Percentiles rank a stretch among this genome's conserved stretches.
Evolutionary conservation across 2,329 filamentous ascomycete genomes (phyloP).

Genomic region (Esteya vermicola): DNA sequence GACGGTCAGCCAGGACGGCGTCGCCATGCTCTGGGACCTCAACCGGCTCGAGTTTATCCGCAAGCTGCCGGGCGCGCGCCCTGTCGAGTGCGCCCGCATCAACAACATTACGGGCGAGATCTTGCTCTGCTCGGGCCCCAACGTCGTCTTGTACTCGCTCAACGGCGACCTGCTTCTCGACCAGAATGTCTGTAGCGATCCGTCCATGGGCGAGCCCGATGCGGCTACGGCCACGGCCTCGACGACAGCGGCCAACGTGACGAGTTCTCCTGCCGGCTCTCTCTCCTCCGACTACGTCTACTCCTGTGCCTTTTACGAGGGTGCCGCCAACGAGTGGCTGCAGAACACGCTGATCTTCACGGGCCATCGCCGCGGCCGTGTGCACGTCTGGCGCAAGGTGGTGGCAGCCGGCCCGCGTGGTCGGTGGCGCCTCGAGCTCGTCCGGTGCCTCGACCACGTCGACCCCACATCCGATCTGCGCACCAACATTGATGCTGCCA

Average conservation of each 20-base stretch:
- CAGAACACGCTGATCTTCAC: slow-evolving; percentile 80
- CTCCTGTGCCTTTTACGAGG: slow-evolving; percentile 86
- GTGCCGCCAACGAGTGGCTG: slow-evolving; percentile 79
- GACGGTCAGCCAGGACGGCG: slow-evolving; percentile 68
- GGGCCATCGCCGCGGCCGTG: slow-evolving; percentile 68
- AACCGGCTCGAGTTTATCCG: slow-evolving; percentile 81
- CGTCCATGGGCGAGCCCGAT: background rate
- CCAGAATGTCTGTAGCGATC: slow-evolving; percentile 52
- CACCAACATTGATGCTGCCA: slow-evolving; percentile 48
- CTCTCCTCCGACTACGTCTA: slow-evolving; percentile 61
- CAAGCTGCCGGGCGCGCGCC: slow-evolving; percentile 42
- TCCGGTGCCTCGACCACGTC: slow-evolving; percentile 70
- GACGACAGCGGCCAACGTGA: background rate
- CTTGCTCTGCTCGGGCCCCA: slow-evolving; percentile 63
- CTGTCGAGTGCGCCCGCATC: slow-evolving; percentile 63
- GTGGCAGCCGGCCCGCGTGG: slow-evolving; percentile 37
- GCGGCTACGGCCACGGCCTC: background rate
- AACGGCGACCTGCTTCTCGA: slow-evolving; percentile 76
- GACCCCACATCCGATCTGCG: slow-evolving; percentile 51
- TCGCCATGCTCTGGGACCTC: slow-evolving; percentile 78
- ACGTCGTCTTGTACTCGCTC: slow-evolving; percentile 67
- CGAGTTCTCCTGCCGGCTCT: background rate
- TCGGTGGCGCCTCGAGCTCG: slow-evolving; percentile 61
- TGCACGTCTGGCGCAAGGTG: slow-evolving; percentile 59
- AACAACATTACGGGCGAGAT: slow-evolving; percentile 89